phyloP scores from a whole-genome alignment of 2,329 filamentous ascomycete species.

The Penicillium crustosum region DNA sequence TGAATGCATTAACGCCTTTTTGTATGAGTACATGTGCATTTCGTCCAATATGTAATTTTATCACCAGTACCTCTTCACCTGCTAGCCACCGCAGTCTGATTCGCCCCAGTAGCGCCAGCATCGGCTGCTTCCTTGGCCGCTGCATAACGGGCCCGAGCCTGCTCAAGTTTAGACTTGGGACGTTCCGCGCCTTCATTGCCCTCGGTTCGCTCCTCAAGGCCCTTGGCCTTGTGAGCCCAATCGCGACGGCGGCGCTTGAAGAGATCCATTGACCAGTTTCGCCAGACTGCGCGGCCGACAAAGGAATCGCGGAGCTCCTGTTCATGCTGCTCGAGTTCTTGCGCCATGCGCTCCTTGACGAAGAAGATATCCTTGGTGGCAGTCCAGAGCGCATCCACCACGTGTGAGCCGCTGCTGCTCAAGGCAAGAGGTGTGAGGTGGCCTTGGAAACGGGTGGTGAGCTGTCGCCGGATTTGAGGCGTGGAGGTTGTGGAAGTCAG shows the following conservation, averaged over 20 bases:
- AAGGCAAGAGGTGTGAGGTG: slow-evolving; percentile 61
- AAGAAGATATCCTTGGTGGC: slow-evolving; percentile 64
- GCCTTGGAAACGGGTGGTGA: slow-evolving; percentile 63
- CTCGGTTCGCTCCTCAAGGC: slow-evolving; percentile 37
- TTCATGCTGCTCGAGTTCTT: slow-evolving; percentile 62
- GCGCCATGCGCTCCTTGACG: slow-evolving; percentile 66
- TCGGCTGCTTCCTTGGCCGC: slow-evolving; percentile 42
- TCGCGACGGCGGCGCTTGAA: slow-evolving; percentile 63
- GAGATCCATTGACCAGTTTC: slow-evolving; percentile 72
- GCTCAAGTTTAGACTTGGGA: slow-evolving; percentile 55
- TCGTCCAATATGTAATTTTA: slow-evolving; percentile 2
- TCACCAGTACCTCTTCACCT: not conserved
- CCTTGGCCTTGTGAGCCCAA: slow-evolving; percentile 64
- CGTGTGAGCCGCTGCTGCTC: slow-evolving; percentile 63
- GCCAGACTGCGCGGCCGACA: slow-evolving; percentile 67
- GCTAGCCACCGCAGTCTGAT: slow-evolving; percentile 5
- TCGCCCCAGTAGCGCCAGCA: slow-evolving; percentile 11
- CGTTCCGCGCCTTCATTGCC: slow-evolving; percentile 26
- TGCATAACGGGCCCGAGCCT: slow-evolving; percentile 59
- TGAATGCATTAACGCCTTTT: slow-evolving; percentile 5
- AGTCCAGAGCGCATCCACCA: slow-evolving; percentile 66
- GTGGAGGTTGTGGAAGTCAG: slow-evolving; percentile 56
- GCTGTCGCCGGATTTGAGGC: slow-evolving; percentile 59
- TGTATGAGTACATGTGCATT: slow-evolving; percentile 9
- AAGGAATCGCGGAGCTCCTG: slow-evolving; percentile 62